Conservation (phyloP, 208 protist species). For the Sergeia podlipaevii region DNA sequence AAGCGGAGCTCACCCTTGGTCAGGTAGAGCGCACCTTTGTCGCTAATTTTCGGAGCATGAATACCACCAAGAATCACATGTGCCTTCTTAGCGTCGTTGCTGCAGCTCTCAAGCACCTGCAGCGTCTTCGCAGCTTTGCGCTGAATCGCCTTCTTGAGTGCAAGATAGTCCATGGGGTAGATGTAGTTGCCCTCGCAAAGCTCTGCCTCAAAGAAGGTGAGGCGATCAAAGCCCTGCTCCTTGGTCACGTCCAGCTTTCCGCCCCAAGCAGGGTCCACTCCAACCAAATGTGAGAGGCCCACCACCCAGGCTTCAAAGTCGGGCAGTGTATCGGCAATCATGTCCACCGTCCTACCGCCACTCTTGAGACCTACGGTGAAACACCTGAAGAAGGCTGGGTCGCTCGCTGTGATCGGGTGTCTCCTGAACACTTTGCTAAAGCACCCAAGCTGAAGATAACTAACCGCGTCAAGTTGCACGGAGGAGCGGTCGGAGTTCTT, state of each 20-base stretch:
- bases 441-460: constrained; percentile 85
- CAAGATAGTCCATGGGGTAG: constrained; percentile 70
- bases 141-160: constrained; percentile 70
- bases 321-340: constrained; percentile 79
- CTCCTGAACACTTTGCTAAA: constrained; percentile 91
- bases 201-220: constrained; percentile 80
- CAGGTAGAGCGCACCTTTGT: constrained; percentile 79
- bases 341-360: constrained; percentile 87
- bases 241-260: constrained; percentile 81
- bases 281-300: constrained; percentile 75
- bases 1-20: constrained; percentile 92
- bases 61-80: constrained; percentile 66
- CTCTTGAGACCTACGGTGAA: constrained; percentile 84
- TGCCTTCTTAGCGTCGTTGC: constrained; percentile 69
- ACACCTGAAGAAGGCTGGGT: constrained; percentile 81
- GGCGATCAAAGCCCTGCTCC: constrained; percentile 50
- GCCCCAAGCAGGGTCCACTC: constrained; percentile 89
- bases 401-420: constrained; percentile 42
- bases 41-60: constrained; percentile 76
- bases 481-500: constrained; percentile 37
- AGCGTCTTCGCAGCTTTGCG: constrained; percentile 35
- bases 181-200: constrained; percentile 89
- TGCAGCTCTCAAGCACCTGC: constrained; percentile 49
- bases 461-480: constrained; percentile 72
- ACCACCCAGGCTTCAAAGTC: constrained; percentile 94